phyloP scores from a whole-genome alignment of 345 rosid species.

The Nephelium lappaceum region DNA sequence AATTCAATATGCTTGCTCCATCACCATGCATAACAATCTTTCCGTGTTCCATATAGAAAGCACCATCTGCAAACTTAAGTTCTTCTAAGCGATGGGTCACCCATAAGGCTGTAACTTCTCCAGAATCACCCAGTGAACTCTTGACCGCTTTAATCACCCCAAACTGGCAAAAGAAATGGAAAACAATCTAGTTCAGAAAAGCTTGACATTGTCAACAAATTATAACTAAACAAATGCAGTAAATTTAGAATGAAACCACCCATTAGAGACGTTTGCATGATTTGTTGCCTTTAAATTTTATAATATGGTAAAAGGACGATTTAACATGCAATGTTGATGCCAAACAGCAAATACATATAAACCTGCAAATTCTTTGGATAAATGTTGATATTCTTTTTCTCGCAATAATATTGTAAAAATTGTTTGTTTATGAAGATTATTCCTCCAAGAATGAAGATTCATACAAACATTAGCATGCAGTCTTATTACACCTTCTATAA shows the following conservation, averaged over 20 bases:
- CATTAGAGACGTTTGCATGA: not conserved
- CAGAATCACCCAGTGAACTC: slow-evolving; percentile 52
- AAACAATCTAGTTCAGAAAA: slow-evolving; percentile 23
- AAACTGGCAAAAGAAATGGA: slow-evolving; percentile 40
- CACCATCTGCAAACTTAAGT: slow-evolving; percentile 85
- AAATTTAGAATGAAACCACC: not conserved
- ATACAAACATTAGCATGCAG: not conserved
- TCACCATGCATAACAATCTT: slow-evolving; percentile 67
- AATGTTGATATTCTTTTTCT: not conserved
- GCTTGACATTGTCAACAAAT: not conserved
- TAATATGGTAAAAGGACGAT: not conserved
- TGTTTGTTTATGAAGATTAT: not conserved
- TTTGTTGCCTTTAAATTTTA: not conserved
- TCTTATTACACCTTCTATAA: not conserved
- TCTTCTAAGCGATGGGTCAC: slow-evolving; percentile 95
- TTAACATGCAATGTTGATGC: not conserved
- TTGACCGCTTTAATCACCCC: slow-evolving; percentile 91
- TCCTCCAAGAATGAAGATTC: not conserved
- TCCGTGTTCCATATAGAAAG: slow-evolving; percentile 86
- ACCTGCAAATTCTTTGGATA: not conserved
- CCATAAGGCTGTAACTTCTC: slow-evolving; percentile 85
- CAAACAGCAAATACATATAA: not conserved
- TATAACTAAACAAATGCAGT: not conserved
- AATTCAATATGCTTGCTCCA: slow-evolving; percentile 54
- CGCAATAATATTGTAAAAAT: too few relatives aligned